Evolutionary conservation across 768 basidiomycete genomes (phyloP).

Genomic region (Suillus paluster): DNA sequence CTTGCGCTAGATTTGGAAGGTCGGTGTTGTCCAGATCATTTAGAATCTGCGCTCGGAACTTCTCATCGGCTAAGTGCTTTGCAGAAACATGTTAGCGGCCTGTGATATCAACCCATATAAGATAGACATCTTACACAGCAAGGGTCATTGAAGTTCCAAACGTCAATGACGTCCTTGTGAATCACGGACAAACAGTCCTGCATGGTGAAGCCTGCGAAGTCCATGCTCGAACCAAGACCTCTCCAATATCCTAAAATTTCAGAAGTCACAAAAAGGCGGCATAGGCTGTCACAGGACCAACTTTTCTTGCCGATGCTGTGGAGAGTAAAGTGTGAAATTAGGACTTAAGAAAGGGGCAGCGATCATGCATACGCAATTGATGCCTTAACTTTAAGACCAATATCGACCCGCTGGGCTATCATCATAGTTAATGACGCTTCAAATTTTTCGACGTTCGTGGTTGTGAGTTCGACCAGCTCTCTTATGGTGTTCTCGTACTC

Average conservation of each 20-base stretch:
- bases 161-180: slow-evolving; percentile 19
- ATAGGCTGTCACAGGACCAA: no score
- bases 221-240: slow-evolving; percentile 13
- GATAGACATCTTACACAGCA: neutral
- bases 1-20: neutral
- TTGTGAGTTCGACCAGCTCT: no score
- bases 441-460: no score
- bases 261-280: neutral
- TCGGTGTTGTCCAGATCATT: slow-evolving; percentile 6
- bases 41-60: slow-evolving; percentile 6
- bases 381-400: no score
- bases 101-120: neutral
- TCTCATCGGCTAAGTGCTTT: slow-evolving; percentile 9
- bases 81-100: neutral
- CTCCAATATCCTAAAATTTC: slow-evolving; percentile 20
- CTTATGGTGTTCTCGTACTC: no score
- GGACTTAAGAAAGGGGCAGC: no score
- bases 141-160: slow-evolving; percentile 24
- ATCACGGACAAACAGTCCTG: slow-evolving; percentile 17
- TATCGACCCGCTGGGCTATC: no score
- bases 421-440: no score
- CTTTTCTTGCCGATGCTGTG: no score
- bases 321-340: no score
- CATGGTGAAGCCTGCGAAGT: slow-evolving; percentile 15
- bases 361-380: no score